These are phyloP conservation scores for Lasiosphaeris hirsuta DNA, from an alignment of 495 filamentous ascomycete genomes.

Conservation along the genomic window DNA sequence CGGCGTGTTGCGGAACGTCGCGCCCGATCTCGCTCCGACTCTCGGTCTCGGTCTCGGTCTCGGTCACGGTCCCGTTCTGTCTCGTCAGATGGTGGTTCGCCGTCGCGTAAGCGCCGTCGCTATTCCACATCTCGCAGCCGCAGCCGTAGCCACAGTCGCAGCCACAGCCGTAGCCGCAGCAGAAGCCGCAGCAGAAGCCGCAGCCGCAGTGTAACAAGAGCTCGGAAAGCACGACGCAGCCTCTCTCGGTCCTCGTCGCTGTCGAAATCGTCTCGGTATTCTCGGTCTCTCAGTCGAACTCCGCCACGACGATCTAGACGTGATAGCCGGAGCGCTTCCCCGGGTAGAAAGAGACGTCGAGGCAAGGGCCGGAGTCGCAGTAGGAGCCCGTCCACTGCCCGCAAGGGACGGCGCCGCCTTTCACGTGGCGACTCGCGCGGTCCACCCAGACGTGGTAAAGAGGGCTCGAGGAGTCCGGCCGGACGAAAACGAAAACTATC, in stretches of 20 bases:
- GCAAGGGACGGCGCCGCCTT: slow-evolving; percentile 51
- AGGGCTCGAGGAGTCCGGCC: slow-evolving; percentile 18
- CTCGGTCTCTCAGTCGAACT: slow-evolving; percentile 36
- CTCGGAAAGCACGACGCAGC: slow-evolving; percentile 29
- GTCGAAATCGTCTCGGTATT: slow-evolving; percentile 30
- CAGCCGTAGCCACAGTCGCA: slow-evolving; percentile 48
- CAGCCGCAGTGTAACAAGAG: slow-evolving; percentile 13
- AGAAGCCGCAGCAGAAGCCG: slow-evolving; percentile 21
- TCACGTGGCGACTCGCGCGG: slow-evolving; percentile 44
- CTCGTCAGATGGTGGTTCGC: slow-evolving; percentile 31
- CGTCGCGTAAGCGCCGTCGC: slow-evolving; percentile 30
- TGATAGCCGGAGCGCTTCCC: slow-evolving; percentile 41
- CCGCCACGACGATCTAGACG: slow-evolving; percentile 42
- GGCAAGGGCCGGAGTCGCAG: slow-evolving; percentile 39
- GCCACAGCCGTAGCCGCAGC: slow-evolving; percentile 24
- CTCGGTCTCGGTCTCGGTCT: slow-evolving; percentile 25
- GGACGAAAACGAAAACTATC: slow-evolving; percentile 24
- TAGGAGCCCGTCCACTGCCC: slow-evolving; percentile 18
- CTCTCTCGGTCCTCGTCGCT: slow-evolving; percentile 47
- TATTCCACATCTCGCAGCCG: slow-evolving; percentile 34
- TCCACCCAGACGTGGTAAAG: slow-evolving; percentile 15
- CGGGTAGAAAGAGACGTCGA: slow-evolving; percentile 29
- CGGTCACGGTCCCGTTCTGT: slow-evolving; percentile 23
- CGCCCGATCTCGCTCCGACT: slow-evolving; percentile 13
- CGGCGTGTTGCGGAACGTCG: slow-evolving; percentile 19